phyloP scores from a whole-genome alignment of 2,329 filamentous ascomycete species.

The Botrytis deweyae region DNA sequence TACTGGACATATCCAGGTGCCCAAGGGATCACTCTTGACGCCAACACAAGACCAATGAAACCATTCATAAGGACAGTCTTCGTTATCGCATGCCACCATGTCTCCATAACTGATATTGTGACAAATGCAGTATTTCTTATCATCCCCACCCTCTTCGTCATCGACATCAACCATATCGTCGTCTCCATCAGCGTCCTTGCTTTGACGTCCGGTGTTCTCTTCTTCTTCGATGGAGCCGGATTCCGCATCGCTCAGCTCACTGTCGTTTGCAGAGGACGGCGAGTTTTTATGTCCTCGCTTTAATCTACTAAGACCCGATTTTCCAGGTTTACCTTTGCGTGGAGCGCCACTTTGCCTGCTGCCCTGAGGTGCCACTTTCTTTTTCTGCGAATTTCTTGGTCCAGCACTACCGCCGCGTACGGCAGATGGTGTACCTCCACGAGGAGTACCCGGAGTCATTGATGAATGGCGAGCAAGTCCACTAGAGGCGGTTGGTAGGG shows the following conservation, averaged over 20 bases:
- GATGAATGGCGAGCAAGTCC: slow-evolving; percentile 62
- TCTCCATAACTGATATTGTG: slow-evolving; percentile 82
- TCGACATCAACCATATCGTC: slow-evolving; percentile 55
- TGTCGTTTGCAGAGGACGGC: slow-evolving; percentile 62
- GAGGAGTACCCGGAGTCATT: slow-evolving; percentile 61
- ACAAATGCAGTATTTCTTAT: slow-evolving; percentile 77
- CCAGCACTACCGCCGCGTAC: slow-evolving; percentile 58
- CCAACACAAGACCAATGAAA: slow-evolving; percentile 80
- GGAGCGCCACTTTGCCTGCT: slow-evolving; percentile 37
- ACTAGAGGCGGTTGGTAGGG: slow-evolving; percentile 53
- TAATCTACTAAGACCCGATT: slow-evolving; percentile 62
- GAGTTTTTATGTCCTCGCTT: slow-evolving; percentile 59
- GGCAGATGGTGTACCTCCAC: slow-evolving; percentile 43
- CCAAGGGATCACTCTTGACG: slow-evolving; percentile 65
- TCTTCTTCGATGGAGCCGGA: slow-evolving; percentile 55
- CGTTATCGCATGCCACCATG: slow-evolving; percentile 88
- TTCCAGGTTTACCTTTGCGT: slow-evolving; percentile 41
- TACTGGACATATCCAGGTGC: slow-evolving; percentile 66
- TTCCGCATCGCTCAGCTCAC: slow-evolving; percentile 63
- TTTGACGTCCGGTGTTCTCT: slow-evolving; percentile 42
- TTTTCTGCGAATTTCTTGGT: slow-evolving; percentile 48
- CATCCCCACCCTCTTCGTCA: slow-evolving; percentile 72
- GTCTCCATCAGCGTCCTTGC: slow-evolving; percentile 53
- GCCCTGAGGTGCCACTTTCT: slow-evolving; percentile 38
- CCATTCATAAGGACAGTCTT: slow-evolving; percentile 79